These are phyloP conservation scores for Nicotiana paniculata DNA, from an alignment of 257 asterid species.

Conservation along the genomic window DNA sequence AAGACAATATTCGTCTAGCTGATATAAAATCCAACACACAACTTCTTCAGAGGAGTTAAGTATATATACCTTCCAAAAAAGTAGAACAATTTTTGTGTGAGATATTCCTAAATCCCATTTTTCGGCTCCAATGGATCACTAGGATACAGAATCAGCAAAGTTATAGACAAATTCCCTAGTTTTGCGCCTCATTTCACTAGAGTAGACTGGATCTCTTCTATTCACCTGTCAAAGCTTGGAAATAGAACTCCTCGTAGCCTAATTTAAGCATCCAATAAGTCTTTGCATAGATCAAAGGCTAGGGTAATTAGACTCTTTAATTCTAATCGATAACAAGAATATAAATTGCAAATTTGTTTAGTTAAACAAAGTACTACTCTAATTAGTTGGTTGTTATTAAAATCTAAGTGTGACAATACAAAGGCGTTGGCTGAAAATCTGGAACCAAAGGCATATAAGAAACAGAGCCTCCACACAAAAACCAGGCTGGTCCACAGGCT, in stretches of 20 bases:
- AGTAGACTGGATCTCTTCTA: background rate
- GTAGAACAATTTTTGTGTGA: background rate
- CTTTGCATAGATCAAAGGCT: background rate
- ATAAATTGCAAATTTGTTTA: background rate
- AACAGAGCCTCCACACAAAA: background rate
- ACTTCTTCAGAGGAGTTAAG: background rate
- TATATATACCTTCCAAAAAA: background rate
- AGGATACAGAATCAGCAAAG: background rate
- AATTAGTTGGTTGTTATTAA: background rate
- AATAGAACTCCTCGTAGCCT: background rate
- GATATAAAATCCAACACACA: background rate
- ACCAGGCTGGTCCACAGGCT: conserved; percentile 4
- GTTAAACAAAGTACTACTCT: background rate
- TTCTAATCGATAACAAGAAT: background rate
- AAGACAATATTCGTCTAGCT: background rate
- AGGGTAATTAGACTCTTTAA: background rate
- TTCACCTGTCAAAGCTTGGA: background rate
- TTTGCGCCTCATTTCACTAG: background rate
- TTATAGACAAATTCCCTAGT: background rate
- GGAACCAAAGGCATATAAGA: background rate
- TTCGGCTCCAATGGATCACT: background rate
- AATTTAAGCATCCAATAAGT: background rate
- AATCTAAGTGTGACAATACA: background rate
- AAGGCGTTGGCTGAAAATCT: background rate
- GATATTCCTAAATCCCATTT: background rate